A percentile compares a stretch with the other conserved stretches of the same genome.
phyloP scores from a whole-genome alignment of 176 grass and related monocot genomes.

The Raddia distichophylla region DNA sequence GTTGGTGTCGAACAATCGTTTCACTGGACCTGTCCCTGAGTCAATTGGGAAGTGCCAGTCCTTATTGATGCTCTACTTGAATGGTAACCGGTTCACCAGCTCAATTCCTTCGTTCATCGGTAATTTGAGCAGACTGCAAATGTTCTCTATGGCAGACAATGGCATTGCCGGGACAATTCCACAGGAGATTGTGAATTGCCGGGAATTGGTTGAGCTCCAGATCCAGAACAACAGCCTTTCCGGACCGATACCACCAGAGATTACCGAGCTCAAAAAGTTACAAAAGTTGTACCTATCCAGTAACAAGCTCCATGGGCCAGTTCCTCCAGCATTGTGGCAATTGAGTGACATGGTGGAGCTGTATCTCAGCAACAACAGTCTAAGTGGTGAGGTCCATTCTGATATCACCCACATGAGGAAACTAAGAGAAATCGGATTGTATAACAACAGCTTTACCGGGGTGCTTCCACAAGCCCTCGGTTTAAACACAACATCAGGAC shows the following conservation, averaged over 20 bases:
- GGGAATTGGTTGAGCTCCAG: slow-evolving; percentile 49
- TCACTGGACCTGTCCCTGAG: slow-evolving; percentile 43
- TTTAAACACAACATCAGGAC: slow-evolving; percentile 44
- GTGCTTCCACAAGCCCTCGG: slow-evolving; percentile 53
- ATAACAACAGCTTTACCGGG: slow-evolving; percentile 48
- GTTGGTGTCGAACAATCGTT: slow-evolving; percentile 36
- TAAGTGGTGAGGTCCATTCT: slow-evolving; percentile 50
- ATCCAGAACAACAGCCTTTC: slow-evolving; percentile 56
- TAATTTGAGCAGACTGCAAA: slow-evolving; percentile 44
- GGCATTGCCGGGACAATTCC: slow-evolving; percentile 42
- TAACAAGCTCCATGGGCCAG: slow-evolving; percentile 45
- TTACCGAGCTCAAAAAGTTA: slow-evolving; percentile 37
- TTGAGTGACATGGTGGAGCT: slow-evolving; percentile 49
- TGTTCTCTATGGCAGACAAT: slow-evolving; percentile 42
- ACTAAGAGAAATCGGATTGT: slow-evolving; percentile 47
- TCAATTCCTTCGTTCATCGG: slow-evolving; percentile 40
- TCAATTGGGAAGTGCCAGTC: slow-evolving; percentile 46
- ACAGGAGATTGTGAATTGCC: slow-evolving; percentile 39
- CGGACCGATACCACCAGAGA: slow-evolving; percentile 48
- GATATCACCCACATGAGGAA: slow-evolving; percentile 53
- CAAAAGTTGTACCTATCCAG: slow-evolving; percentile 42
- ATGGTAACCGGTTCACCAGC: slow-evolving; percentile 50
- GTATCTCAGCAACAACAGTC: slow-evolving; percentile 41
- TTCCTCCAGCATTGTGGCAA: slow-evolving; percentile 45
- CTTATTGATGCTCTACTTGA: slow-evolving; percentile 36